phyloP scores from a whole-genome alignment of 306 rosid species.

The Cotoneaster glaucophyllus region DNA sequence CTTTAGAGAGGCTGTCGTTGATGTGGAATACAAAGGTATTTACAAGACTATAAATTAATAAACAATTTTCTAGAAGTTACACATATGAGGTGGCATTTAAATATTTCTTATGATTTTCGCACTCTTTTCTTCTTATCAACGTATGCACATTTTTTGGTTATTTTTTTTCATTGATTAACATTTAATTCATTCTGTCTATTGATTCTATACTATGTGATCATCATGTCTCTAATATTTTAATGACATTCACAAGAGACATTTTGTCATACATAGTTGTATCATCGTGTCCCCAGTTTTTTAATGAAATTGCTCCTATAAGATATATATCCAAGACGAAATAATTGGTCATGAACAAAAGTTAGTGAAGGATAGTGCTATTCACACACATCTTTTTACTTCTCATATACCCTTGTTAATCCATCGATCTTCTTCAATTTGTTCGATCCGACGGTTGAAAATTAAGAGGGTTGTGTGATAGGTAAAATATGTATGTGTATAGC shows the following conservation, averaged over 20 bases:
- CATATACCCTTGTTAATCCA: no score
- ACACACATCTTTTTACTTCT: no score
- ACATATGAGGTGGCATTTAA: neutral
- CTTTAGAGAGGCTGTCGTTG: slow-evolving; percentile 87
- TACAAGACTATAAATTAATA: neutral
- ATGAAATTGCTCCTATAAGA: neutral
- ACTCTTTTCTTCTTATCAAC: neutral
- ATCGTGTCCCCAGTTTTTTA: neutral
- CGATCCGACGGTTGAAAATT: no score
- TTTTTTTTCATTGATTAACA: neutral
- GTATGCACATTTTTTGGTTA: neutral
- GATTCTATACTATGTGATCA: neutral
- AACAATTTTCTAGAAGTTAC: neutral
- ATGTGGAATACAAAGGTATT: slow-evolving; percentile 83
- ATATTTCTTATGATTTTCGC: neutral
- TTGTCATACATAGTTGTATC: no score
- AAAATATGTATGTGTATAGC: no score
- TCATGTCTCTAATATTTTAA: neutral
- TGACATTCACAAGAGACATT: no score
- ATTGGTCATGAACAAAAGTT: neutral
- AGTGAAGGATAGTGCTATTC: no score
- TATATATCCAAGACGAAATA: neutral
- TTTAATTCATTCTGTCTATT: neutral
- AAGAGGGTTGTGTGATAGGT: no score
- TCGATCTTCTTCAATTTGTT: no score